Evolutionary conservation across 1,284 basidiomycete genomes (phyloP).

Genomic region (Cutaneotrichosporon dermatis): DNA sequence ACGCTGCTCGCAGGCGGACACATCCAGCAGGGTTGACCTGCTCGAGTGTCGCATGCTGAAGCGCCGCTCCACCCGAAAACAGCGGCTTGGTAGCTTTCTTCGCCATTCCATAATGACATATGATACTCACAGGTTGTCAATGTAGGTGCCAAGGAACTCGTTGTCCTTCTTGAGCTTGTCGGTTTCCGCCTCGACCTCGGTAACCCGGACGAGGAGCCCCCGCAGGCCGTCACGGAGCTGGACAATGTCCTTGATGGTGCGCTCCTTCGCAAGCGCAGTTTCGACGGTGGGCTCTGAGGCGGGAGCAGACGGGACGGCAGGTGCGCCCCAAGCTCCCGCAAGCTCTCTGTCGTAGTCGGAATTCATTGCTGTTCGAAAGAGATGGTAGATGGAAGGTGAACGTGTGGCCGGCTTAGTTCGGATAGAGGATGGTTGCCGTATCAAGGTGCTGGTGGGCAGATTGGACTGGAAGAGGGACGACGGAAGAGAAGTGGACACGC

Average conservation of each 20-base stretch:
- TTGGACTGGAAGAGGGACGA: not conserved
- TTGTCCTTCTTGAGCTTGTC: constrained; percentile 44
- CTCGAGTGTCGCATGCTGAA: not conserved
- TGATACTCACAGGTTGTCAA: constrained; percentile 45
- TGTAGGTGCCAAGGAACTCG: constrained; percentile 45
- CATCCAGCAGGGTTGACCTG: not conserved
- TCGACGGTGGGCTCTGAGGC: constrained; percentile 29
- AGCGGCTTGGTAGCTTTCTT: not conserved
- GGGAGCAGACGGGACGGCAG: not conserved
- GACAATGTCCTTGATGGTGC: constrained; percentile 42
- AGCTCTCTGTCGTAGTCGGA: constrained; percentile 11
- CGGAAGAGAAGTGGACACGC: not conserved
- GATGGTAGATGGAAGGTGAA: not conserved
- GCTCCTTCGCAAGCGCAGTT: constrained; percentile 40
- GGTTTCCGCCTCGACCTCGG: constrained; percentile 43
- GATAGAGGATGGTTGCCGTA: no score
- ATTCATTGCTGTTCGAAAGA: not conserved
- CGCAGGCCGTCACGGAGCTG: constrained; percentile 40
- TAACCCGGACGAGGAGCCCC: constrained; percentile 37
- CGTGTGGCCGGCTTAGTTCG: not conserved
- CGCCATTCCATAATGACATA: not conserved
- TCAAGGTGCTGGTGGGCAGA: no score
- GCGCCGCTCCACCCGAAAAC: not conserved
- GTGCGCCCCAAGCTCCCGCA: constrained; percentile 17
- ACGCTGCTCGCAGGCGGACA: not conserved